Evolutionary conservation across 2,329 filamentous ascomycete genomes (phyloP).

Genomic region (Escovopsis sp.): DNA sequence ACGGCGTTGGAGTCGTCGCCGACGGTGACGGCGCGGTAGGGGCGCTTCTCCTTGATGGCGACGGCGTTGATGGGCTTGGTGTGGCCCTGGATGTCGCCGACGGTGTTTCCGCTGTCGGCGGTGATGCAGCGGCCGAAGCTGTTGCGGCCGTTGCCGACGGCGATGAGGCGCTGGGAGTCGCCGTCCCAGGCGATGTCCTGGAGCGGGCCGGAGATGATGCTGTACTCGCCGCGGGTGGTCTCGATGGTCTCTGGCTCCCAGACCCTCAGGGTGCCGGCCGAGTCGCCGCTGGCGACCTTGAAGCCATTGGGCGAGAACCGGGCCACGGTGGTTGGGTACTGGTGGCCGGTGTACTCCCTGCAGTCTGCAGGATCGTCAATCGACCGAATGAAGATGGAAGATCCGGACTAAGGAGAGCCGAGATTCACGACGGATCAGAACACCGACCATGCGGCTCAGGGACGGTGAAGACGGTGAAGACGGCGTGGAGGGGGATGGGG

Average conservation of each 20-base stretch:
- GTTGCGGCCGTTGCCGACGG: slow-evolving; percentile 89
- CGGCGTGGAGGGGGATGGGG: neutral
- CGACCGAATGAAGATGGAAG: slow-evolving; percentile 89
- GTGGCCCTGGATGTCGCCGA: slow-evolving; percentile 88
- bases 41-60: slow-evolving; percentile 75
- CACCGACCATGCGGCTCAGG: neutral
- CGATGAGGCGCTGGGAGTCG: slow-evolving; percentile 90
- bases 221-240: slow-evolving; percentile 85
- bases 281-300: slow-evolving; percentile 87
- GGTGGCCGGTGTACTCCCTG: slow-evolving; percentile 89
- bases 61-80: slow-evolving; percentile 84
- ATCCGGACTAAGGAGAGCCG: slow-evolving; percentile 52
- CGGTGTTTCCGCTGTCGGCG: slow-evolving; percentile 87
- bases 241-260: slow-evolving; percentile 83
- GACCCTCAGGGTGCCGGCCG: slow-evolving; percentile 68
- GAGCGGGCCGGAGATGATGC: slow-evolving; percentile 85
- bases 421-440: slow-evolving; percentile 2
- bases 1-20: slow-evolving; percentile 81
- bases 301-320: slow-evolving; percentile 89
- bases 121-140: slow-evolving; percentile 89
- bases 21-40: slow-evolving; percentile 81
- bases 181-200: slow-evolving; percentile 97
- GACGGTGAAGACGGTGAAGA: neutral
- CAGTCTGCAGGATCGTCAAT: slow-evolving; percentile 78
- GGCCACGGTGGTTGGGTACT: slow-evolving; percentile 75